Base-by-base conservation (phyloP, 805 yeast species). In the Cyberlindnera xylosilytica region DNA sequence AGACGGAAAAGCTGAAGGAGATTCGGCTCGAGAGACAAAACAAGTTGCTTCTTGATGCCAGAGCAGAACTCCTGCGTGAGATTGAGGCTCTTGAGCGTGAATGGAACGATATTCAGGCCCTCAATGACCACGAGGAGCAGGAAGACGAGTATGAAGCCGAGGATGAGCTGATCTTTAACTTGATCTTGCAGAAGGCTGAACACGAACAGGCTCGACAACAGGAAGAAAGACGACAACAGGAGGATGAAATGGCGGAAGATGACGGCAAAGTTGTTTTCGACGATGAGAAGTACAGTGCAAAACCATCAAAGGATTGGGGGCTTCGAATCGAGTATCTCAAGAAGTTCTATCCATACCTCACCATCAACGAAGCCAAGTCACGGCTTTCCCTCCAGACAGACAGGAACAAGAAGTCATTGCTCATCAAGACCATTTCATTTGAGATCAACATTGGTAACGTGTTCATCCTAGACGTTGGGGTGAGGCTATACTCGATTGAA, bases 301-400 rank as follows among this genome's bases (percentile, higher is more conserved):
- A 39, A 19, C 61, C 62, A 2, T 37, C 45, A 9, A 45, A 42
- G 31, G 44, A 53, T 11, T 58, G 62, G 62, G 30, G 44, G 5
- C 18, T 40, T 3, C 43, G 61, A 24, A 31, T 52, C 1, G 54
- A 51, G 24, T 56, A 50, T 27, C 26, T 58, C 16, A 38, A 36
- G 31, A 53, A 45, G 38, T 49, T 58, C 32, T 58, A 58, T 20
- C 60, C 59, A 1, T 48, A 46, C 16, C 39, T 58, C 6, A 13
- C 16, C 10, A 46, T 58, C 2, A 9, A 20, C 0, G 31, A 45
- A 15, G 41, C 47, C n/a, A 27, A 26, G 3, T 53, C 63, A 17
- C 34, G 36, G 4, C 32, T 54, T 1, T 33, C 53, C 1, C 20
- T 58, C 10, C 51, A 49, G 12, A 48, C 51, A 12, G 39, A 47